phyloP scores from a whole-genome alignment of 192 early-diverging fungal species.

The Physocladia obscura region DNA sequence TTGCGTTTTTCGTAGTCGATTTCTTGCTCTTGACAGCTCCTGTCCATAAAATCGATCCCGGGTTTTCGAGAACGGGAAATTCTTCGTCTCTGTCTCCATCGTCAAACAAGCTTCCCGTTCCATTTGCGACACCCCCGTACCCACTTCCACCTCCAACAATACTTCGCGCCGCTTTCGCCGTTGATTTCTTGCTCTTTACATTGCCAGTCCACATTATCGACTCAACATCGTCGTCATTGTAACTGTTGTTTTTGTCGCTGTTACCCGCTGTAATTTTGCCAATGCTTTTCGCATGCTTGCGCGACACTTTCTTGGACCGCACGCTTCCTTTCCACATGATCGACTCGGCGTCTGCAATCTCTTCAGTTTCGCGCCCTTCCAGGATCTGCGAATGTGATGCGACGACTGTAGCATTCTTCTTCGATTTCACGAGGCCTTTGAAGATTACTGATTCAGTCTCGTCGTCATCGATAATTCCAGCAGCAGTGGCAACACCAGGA shows the following conservation, averaged over 20 bases:
- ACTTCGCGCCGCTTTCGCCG: neutral
- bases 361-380: neutral
- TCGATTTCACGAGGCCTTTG: slow-evolving; percentile 17
- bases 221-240: slow-evolving; percentile 18
- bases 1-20: neutral
- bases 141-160: neutral
- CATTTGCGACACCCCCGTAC: neutral
- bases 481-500: neutral
- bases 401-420: neutral
- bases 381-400: neutral
- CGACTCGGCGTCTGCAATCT: slow-evolving; percentile 5
- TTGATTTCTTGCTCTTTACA: slow-evolving; percentile 23
- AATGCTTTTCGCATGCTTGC: neutral
- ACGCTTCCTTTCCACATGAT: slow-evolving; percentile 16
- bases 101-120: neutral
- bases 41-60: slow-evolving; percentile 18
- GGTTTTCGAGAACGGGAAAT: neutral
- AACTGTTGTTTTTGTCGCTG: neutral
- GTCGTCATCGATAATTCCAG: slow-evolving; percentile 2
- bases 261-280: neutral
- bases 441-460: slow-evolving; percentile 7
- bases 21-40: slow-evolving; percentile 23
- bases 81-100: slow-evolving; percentile 1
- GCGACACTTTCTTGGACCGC: slow-evolving; percentile 3
- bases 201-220: slow-evolving; percentile 10